phyloP scores from a whole-genome alignment of 1,284 basidiomycete genomes.

The Sanghuangporus weigelae region DNA sequence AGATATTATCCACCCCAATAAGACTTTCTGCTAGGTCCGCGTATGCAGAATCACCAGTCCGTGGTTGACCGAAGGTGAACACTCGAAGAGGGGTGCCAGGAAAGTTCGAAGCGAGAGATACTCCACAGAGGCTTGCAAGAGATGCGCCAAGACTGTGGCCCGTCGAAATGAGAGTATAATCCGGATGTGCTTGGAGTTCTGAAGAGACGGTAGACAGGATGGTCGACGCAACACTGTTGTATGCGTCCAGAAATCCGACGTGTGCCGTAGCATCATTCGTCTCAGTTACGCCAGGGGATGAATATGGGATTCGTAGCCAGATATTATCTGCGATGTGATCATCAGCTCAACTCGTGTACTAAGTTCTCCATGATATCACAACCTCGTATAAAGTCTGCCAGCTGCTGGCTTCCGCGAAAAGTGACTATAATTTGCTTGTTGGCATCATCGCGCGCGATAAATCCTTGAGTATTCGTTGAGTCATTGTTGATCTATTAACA shows the following conservation, averaged over 20 bases:
- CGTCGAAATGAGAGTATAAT: slow-evolving; percentile 36
- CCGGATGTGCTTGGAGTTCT: slow-evolving; percentile 27
- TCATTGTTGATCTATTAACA: slow-evolving; percentile 4
- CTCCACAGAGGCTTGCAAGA: slow-evolving; percentile 38
- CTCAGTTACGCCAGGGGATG: slow-evolving; percentile 7
- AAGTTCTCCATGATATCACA: not conserved
- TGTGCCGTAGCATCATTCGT: not conserved
- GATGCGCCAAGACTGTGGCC: slow-evolving; percentile 48
- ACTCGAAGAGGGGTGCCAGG: slow-evolving; percentile 31
- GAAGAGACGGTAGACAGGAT: slow-evolving; percentile 25
- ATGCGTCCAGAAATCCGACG: slow-evolving; percentile 10
- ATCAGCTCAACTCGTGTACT: not conserved
- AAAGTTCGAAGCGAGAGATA: slow-evolving; percentile 37
- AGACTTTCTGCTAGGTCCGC: slow-evolving; percentile 34
- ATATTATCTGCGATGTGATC: not conserved
- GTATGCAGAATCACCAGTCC: slow-evolving; percentile 40
- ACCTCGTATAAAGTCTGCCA: slow-evolving; percentile 15
- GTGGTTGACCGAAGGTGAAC: slow-evolving; percentile 45
- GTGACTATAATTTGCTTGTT: slow-evolving; percentile 4
- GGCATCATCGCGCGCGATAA: slow-evolving; percentile 9
- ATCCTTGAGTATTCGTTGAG: slow-evolving; percentile 6
- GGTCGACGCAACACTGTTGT: slow-evolving; percentile 33
- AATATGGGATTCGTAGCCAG: slow-evolving; percentile 5
- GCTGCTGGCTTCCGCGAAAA: slow-evolving; percentile 5
- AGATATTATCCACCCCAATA: slow-evolving; percentile 33